Evolutionary conservation across 352 stramenopile species (phyloP), one percentile per base, ranked within the genome.

Genomic region (Globisporangium takayamanum): DNA sequence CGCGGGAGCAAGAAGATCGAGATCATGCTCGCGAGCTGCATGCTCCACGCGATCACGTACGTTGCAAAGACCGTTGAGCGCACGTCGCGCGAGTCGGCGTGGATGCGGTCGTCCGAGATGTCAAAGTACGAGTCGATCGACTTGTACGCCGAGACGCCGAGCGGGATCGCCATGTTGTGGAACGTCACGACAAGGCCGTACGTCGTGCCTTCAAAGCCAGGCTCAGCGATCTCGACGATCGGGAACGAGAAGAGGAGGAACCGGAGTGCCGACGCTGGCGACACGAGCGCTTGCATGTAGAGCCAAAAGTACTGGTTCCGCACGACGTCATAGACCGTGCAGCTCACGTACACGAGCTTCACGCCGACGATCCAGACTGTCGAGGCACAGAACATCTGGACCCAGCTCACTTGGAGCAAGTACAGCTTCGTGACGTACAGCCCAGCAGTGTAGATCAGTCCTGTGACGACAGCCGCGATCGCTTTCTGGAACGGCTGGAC

Each of bases 241-340:
- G 84, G 53, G 16, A 74, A 55, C 1, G 67, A 80, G 22, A 74
- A 66, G 45, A 88, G 78, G 39, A 81, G 69, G 60, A 80, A 88
- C 56, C 82, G 67, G 1, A 90, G 53, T 0, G 55, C 70, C 1
- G 74, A 78, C 36, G 78, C 78, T 8, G 86, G 70, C 14, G 67
- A 63, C 54, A 87, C 78, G 53, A 87, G 66, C 18, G 86, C 66
- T 3, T 80, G 69, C 44, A 88, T 62, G 25, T 78, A 80, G 50
- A 87, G 76, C 72, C 71, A 89, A 42, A 91, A 71, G 69, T 70
- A 88, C 53, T 88, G 78, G 41, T 60, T 84, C n/a, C 80, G 72
- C 14, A 88, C 67, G 47, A 89, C 46, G 36, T 80, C 51, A 69
- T 77, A 90, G 49, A 84, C 72, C 20, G 78, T 85, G 45, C 84